Base-by-base conservation (phyloP, 441 rosid species). In the Populus hybrid region DNA sequence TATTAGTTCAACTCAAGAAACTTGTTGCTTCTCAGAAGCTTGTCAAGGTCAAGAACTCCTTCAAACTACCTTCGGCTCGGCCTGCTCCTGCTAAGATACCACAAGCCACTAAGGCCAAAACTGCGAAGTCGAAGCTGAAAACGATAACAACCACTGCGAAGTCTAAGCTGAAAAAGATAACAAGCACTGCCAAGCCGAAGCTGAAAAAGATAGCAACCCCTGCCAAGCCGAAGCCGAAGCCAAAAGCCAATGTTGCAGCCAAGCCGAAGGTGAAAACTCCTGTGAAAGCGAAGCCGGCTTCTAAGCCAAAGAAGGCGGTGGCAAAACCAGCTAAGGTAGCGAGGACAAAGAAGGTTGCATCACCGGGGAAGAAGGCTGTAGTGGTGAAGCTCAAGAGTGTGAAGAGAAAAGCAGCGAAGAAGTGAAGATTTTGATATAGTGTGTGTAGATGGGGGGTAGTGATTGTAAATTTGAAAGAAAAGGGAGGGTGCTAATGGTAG, bases 11-110 rank as follows among this genome's bases (percentile, higher is more conserved):
- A 78, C 82, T 95, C 78, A 95, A 89, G 85, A 89, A 90, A 81
- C 92, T 95, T 2, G 96, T 90, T 1, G 81, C 92, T 32, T 75
- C 97, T 9, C 96, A 81, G 23, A 93, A 91, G 82, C 77, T 95
- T 40, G 89, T 86, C 7, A 95, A 93, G 75, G 98, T 93, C 73
- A 95, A 92, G 70, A 85, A 80, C 35, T 95, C 98, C 0, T 94
- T 84, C 80, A 94, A 94, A 80, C 80, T 92, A 2, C 93, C 94
- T 0, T 10, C 95, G 0, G 83, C 81, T 7, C 24, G 19, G 18
- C 18, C 87, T 12, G 72, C 88, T 19, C 84, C 87, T 78, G 1
- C 88, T 0, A 89, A 84, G 78, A 83, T 84, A 9, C 85, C 85
- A 71, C 72, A 84, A 1, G 81, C 71, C 5, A 67, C 86, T 10